phyloP scores from a whole-genome alignment of 2,329 filamentous ascomycete species.

The Pestalotiopsis sp. region DNA sequence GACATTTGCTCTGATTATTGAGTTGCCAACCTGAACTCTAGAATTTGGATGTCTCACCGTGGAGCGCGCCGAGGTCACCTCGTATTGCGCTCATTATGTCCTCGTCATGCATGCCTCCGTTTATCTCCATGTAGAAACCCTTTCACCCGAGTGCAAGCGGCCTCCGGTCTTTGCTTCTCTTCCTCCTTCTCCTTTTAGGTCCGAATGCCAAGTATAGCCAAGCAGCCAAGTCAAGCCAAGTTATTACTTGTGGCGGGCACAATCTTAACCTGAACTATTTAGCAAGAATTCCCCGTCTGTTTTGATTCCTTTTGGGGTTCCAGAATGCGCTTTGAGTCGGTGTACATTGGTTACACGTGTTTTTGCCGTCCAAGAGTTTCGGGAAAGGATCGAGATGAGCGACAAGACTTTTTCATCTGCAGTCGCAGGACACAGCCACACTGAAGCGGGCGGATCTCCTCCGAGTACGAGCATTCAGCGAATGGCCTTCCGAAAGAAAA shows the following conservation, averaged over 20 bases:
- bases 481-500: background rate
- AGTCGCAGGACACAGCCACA: constrained; percentile 1
- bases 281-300: background rate
- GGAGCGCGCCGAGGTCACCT: no score
- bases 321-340: background rate
- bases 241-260: background rate
- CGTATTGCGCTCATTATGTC: no score
- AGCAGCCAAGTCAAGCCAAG: background rate
- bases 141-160: no score
- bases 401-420: constrained; percentile 1
- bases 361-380: background rate
- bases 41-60: no score
- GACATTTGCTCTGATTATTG: no score
- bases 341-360: background rate
- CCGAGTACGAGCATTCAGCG: background rate
- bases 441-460: background rate
- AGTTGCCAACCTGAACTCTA: no score
- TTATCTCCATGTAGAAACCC: no score
- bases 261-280: background rate
- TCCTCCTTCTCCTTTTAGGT: background rate
- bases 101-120: no score
- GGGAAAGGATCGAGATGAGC: background rate
- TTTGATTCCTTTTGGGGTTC: background rate
- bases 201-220: background rate
- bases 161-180: background rate